These are phyloP conservation scores for Ophiocordyceps australis DNA, from an alignment of 2,329 filamentous ascomycete species.

Conservation along the genomic window DNA sequence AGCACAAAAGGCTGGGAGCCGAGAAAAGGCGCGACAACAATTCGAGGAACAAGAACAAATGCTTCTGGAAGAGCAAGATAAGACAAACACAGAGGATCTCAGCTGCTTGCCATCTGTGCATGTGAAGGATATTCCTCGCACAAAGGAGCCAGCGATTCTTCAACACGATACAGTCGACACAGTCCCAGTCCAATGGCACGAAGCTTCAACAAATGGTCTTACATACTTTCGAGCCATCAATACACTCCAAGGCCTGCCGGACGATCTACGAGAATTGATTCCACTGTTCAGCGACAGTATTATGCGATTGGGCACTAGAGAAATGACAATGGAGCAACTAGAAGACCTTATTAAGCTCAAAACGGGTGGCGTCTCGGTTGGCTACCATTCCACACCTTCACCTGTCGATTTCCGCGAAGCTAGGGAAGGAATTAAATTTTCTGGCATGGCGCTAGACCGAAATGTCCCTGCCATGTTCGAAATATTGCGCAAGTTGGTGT, in stretches of 20 bases:
- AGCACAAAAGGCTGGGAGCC: constrained; percentile 47
- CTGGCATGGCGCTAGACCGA: constrained; percentile 73
- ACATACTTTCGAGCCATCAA: constrained; percentile 93
- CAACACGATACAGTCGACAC: constrained; percentile 48
- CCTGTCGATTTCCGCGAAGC: constrained; percentile 53
- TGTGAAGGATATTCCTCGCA: constrained; percentile 73
- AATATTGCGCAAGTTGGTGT: constrained; percentile 59
- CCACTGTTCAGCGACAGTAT: constrained; percentile 85
- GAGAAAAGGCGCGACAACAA: constrained; percentile 50
- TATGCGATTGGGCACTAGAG: constrained; percentile 80
- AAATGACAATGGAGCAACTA: constrained; percentile 80
- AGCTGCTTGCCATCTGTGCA: constrained; percentile 77
- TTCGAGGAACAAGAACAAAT: constrained; percentile 66
- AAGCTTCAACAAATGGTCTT: constrained; percentile 84
- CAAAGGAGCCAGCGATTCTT: constrained; percentile 41
- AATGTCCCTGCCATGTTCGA: constrained; percentile 88
- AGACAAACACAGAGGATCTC: constrained; percentile 67
- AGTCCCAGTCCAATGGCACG: constrained; percentile 70
- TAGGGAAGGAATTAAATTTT: constrained; percentile 68
- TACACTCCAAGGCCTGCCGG: constrained; percentile 57
- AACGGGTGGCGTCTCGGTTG: constrained; percentile 76
- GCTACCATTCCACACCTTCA: constrained; percentile 67
- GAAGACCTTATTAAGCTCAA: constrained; percentile 94
- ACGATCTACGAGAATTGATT: constrained; percentile 68
- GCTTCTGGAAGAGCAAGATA: constrained; percentile 66